These are phyloP conservation scores for Flaveria bidentis DNA, from an alignment of 129 eudicot genomes.

Conservation along the genomic window DNA sequence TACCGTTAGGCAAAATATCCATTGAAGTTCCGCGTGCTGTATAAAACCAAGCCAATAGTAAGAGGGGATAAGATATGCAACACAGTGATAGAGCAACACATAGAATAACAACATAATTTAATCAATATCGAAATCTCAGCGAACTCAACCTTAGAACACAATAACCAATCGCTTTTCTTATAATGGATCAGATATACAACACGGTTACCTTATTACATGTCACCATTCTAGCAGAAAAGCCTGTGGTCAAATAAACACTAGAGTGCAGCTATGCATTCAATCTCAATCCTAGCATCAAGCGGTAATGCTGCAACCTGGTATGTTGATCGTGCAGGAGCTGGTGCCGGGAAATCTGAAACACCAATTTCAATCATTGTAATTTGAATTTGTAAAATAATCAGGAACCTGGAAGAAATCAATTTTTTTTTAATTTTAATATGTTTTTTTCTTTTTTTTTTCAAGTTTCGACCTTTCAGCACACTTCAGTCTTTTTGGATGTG, in stretches of 20 bases:
- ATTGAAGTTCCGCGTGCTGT: too few relatives aligned
- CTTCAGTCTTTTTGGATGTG: neutral
- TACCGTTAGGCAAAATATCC: too few relatives aligned
- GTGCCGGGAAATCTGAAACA: slow-evolving; percentile 74
- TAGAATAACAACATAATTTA: neutral
- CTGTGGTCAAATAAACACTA: slow-evolving; percentile 24
- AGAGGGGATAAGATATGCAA: neutral
- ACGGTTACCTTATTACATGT: slow-evolving; percentile 28
- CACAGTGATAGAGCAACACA: neutral
- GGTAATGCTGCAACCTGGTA: slow-evolving; percentile 98
- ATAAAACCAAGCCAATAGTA: neutral
- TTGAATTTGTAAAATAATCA: neutral
- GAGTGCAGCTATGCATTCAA: slow-evolving; percentile 83
- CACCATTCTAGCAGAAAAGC: neutral
- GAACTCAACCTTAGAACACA: slow-evolving; percentile 6
- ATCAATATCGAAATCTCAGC: slow-evolving; percentile 1
- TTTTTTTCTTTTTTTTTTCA: neutral
- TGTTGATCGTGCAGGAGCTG: slow-evolving; percentile 94
- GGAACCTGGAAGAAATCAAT: neutral
- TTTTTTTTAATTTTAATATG: neutral
- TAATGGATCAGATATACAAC: slow-evolving; percentile 21
- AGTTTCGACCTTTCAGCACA: neutral
- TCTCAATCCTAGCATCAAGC: slow-evolving; percentile 80
- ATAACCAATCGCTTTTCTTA: neutral
- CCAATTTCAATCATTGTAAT: neutral